Evolutionary conservation across 2,329 filamentous ascomycete genomes (phyloP), one percentile per base, ranked within the genome.

Genomic region (Daldinia eschscholtzii): DNA sequence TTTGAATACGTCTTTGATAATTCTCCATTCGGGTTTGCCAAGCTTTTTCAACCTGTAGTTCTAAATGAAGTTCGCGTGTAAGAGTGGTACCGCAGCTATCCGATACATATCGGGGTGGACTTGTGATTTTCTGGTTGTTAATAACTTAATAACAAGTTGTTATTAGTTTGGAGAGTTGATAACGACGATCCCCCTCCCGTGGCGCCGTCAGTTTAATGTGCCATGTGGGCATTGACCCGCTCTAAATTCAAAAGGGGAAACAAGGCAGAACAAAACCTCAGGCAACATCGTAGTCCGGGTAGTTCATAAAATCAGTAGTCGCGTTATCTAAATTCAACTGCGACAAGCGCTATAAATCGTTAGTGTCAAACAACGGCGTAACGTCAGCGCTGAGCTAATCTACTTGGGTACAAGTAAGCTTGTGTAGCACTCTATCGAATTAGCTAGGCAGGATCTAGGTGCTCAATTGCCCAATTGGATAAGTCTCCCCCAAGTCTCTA

Each of bases 381-480:
- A 52, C 46, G 15, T 52, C 46, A 7, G 15, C 15, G 46, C 7
- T 50, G 9, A 52, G 15, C 26, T 52, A 52, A 52, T 52, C 26
- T 52, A 18, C 46, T 52, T 33, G 15, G 15, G 28, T 59, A 39
- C 9, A 48, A 26, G n/a, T 39, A 28, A 28, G 28, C 18, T 55
- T 37, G 33, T 23, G 35, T 35, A 55, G 20, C 30, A 37, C 10
- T 39, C 33, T 13, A 41, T 35, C 33, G 6, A 37, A 39, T 12
- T 56, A 23, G n/a, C 6, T 41, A 15, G 53, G 33, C 13, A 42
- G 37, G 35, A 28, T 28, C 7, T 28, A 41, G 23, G 15, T 57
- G 33, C 23, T 23, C 26, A 62, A 68, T 70, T 68, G 68, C 33
- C 65, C 65, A 70, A 68, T 70, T 58, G 42, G 30, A 68, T 57